These are phyloP conservation scores for Craterostigma plantagineum DNA, from an alignment of 257 asterid species.

Conservation along the genomic window DNA sequence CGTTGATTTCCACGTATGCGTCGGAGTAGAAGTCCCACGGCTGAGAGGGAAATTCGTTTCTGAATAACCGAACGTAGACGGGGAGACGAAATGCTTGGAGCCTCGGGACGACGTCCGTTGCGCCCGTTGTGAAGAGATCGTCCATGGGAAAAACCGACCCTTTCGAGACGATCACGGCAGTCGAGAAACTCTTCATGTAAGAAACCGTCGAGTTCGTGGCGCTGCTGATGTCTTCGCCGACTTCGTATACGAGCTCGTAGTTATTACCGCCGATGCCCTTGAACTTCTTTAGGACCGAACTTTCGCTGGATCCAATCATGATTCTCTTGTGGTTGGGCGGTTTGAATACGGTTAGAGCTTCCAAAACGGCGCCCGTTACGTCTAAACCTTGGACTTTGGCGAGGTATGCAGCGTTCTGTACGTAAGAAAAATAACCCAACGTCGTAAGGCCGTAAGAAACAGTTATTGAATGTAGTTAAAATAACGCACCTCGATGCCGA, in stretches of 20 bases:
- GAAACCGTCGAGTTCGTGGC: conserved; percentile 37
- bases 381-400: conserved; percentile 52
- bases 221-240: conserved; percentile 34
- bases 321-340: conserved; percentile 38
- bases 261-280: conserved; percentile 15
- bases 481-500: conserved; percentile 53
- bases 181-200: conserved; percentile 43
- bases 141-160: conserved; percentile 32
- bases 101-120: conserved; percentile 34
- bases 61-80: conserved; percentile 42
- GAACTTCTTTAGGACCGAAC: conserved; percentile 41
- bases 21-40: conserved; percentile 85
- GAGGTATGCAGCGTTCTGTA: conserved; percentile 76
- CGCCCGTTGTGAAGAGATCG: conserved; percentile 11
- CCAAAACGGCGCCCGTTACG: conserved; percentile 43
- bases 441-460: not conserved
- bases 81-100: conserved; percentile 31
- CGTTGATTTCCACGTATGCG: conserved; percentile 50
- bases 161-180: conserved; percentile 45
- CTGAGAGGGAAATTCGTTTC: conserved; percentile 68
- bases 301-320: conserved; percentile 46
- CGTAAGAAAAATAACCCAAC: not conserved
- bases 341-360: conserved; percentile 28
- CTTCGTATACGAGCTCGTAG: conserved; percentile 51
- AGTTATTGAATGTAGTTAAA: not conserved